phyloP scores from a whole-genome alignment of 441 rosid genomes.

The Bocquillonia castaneifolia region DNA sequence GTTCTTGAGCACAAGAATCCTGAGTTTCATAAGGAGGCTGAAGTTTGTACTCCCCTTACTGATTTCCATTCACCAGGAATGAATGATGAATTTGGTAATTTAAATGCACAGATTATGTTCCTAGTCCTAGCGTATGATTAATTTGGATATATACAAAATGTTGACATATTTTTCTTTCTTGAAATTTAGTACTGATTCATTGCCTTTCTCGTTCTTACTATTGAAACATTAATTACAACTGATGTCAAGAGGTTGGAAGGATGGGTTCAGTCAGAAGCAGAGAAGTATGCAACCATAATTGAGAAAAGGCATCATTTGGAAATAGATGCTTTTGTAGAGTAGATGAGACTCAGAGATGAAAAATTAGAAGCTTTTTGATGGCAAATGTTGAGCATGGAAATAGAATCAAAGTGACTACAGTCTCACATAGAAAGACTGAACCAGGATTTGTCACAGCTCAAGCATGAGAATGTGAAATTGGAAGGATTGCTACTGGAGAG shows the following conservation, averaged over 20 bases:
- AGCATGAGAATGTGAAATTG: constrained; percentile 47
- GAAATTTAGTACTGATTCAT: no score
- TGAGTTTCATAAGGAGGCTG: constrained; percentile 35
- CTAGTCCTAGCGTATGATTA: neutral
- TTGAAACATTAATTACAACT: constrained; percentile 38
- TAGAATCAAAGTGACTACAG: constrained; percentile 61
- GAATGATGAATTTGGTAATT: constrained; percentile 46
- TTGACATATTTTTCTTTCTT: constrained; percentile 8
- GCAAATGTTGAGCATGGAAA: constrained; percentile 67
- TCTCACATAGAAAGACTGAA: constrained; percentile 54
- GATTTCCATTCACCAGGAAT: constrained; percentile 37
- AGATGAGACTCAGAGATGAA: constrained; percentile 75
- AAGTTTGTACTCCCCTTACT: constrained; percentile 33
- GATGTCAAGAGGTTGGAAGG: constrained; percentile 46
- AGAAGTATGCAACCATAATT: constrained; percentile 47
- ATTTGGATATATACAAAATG: neutral
- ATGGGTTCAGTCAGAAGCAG: constrained; percentile 58
- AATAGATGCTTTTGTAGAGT: constrained; percentile 58
- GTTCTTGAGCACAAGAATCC: constrained; percentile 34
- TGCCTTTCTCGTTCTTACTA: constrained; percentile 22
- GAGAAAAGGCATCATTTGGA: constrained; percentile 67
- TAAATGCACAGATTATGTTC: neutral
- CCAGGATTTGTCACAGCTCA: constrained; percentile 49
- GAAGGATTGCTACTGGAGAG: constrained; percentile 41
- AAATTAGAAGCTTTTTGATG: constrained; percentile 60